Conservation (phyloP, 345 rosid genomes). For the Lenwebbia sp. region DNA sequence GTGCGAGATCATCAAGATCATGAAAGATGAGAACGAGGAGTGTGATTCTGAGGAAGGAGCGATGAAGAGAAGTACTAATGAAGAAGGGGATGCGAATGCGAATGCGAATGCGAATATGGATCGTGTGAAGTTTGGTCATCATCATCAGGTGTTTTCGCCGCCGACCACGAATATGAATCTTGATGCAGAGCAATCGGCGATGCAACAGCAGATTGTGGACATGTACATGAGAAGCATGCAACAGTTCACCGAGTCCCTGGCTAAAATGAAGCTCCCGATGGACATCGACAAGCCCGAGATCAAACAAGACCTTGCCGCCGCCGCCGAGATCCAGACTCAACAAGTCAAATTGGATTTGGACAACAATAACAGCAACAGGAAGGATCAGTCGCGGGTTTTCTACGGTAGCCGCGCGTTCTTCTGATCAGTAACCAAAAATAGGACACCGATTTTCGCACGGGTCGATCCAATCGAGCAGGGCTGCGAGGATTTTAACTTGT, state of each 20-base stretch:
- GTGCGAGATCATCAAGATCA: not conserved
- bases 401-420: constrained; percentile 97
- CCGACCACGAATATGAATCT: constrained; percentile 2
- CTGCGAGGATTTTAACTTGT: not conserved
- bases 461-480: not conserved
- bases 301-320: constrained; percentile 5
- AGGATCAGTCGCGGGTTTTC: constrained; percentile 83
- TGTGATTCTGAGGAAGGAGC: constrained; percentile 7
- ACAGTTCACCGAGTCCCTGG: constrained; percentile 79
- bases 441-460: not conserved
- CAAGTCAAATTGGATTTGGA: constrained; percentile 14
- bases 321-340: constrained; percentile 29
- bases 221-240: constrained; percentile 99
- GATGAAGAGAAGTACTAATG: constrained; percentile 8
- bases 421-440: constrained; percentile 8
- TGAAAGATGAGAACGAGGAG: constrained; percentile 13
- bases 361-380: constrained; percentile 40
- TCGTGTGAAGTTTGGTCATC: not conserved
- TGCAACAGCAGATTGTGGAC: constrained; percentile 93
- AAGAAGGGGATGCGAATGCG: constrained; percentile 3
- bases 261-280: constrained; percentile 91
- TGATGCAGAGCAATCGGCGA: constrained; percentile 65
- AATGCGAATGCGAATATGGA: constrained; percentile 4
- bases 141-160: constrained; percentile 17
- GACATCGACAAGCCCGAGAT: constrained; percentile 42